A percentile compares a stretch with the other conserved stretches of the same genome.
Evolutionary conservation across 2,329 filamentous ascomycete species (phyloP).

Genomic region (Chalara sp.): DNA sequence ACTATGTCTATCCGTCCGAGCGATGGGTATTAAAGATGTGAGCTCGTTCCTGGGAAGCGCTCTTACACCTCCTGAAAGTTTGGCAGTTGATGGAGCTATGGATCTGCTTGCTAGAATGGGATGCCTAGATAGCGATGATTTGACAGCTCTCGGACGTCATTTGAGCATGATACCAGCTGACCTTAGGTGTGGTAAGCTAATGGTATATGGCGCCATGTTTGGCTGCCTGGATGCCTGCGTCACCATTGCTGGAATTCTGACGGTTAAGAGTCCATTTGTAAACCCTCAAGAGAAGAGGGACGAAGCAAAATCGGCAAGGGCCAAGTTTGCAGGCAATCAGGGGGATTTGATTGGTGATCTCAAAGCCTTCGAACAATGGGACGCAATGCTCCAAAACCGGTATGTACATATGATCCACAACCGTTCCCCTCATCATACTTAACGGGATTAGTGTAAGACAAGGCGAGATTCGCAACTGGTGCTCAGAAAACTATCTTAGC

Average conservation of each 20-base stretch:
- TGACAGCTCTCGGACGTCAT: slow-evolving; percentile 88
- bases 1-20: slow-evolving; percentile 86
- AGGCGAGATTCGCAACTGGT: slow-evolving; percentile 67
- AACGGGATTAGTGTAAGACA: slow-evolving; percentile 36
- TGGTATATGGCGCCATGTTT: slow-evolving; percentile 93
- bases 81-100: slow-evolving; percentile 82
- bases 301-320: slow-evolving; percentile 68
- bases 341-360: slow-evolving; percentile 88
- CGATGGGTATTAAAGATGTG: slow-evolving; percentile 86
- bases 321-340: slow-evolving; percentile 67
- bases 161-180: slow-evolving; percentile 94
- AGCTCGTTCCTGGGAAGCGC: slow-evolving; percentile 75
- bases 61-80: slow-evolving; percentile 78
- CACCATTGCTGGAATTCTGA: slow-evolving; percentile 88
- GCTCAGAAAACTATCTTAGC: slow-evolving; percentile 78
- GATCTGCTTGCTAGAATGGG: slow-evolving; percentile 77
- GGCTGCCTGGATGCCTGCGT: slow-evolving; percentile 84
- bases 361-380: slow-evolving; percentile 77
- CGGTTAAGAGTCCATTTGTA: slow-evolving; percentile 78
- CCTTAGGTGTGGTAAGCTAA: slow-evolving; percentile 84
- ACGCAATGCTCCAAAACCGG: slow-evolving; percentile 53
- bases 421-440: slow-evolving; percentile 3
- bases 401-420: slow-evolving; percentile 1
- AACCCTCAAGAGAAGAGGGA: slow-evolving; percentile 79
- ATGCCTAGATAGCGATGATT: slow-evolving; percentile 74